These are phyloP conservation scores for Aureobasidium subglaciale DNA, from an alignment of 2,329 filamentous ascomycete species.

Conservation along the genomic window DNA sequence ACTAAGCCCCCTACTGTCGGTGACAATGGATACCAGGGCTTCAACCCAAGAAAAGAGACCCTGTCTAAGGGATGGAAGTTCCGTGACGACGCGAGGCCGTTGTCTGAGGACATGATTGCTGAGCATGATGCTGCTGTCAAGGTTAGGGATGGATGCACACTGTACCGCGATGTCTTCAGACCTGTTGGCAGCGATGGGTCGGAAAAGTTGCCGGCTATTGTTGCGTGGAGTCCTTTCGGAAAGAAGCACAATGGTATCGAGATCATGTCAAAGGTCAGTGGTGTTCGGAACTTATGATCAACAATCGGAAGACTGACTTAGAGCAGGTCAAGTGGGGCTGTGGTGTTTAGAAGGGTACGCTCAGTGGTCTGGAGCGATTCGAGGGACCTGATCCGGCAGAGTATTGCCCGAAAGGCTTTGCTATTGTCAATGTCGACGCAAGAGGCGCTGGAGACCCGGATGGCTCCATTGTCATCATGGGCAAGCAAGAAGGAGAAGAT, in stretches of 20 bases:
- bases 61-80: conserved; percentile 28
- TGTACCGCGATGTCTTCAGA: conserved; percentile 41
- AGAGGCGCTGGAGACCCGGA: conserved; percentile 28
- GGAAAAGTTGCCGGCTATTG: conserved; percentile 33
- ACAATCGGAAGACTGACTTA: neutral
- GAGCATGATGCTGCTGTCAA: conserved; percentile 40
- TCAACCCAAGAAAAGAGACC: conserved; percentile 34
- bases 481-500: conserved; percentile 38
- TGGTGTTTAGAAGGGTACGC: neutral
- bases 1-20: conserved; percentile 28
- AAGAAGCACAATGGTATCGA: conserved; percentile 31
- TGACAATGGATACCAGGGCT: conserved; percentile 36
- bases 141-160: conserved; percentile 35
- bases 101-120: conserved; percentile 33
- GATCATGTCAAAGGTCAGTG: neutral
- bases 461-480: conserved; percentile 31
- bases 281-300: neutral
- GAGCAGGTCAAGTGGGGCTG: neutral
- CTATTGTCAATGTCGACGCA: conserved; percentile 27
- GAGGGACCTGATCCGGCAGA: conserved; percentile 36
- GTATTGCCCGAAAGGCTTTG: conserved; percentile 28
- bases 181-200: conserved; percentile 28
- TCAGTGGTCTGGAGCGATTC: conserved; percentile 33
- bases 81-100: neutral
- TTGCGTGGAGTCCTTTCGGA: conserved; percentile 40